Evolutionary conservation across 2,329 filamentous ascomycete species (phyloP), one percentile per base, ranked within the genome.

Genomic region (Penicillium sp.): DNA sequence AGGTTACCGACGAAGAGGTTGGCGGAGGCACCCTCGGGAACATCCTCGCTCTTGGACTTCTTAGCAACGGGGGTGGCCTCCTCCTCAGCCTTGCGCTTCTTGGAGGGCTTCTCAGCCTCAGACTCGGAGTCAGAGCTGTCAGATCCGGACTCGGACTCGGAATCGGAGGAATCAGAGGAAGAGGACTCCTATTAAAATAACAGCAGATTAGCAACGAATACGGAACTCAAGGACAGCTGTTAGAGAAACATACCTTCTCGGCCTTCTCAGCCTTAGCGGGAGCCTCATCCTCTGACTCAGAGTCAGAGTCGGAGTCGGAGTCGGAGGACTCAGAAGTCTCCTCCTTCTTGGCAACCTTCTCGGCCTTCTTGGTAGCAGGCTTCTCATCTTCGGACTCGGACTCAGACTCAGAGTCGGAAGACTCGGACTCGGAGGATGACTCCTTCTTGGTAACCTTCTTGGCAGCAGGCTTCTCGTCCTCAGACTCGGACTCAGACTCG

Each of bases 1-100:
- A 96, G 78, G 76, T 89, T 91, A 60, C 90, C 90, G 57, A 90
- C 83, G 71, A 95, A 96, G 46, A 96, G 83, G 63, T 90, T 95
- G 57, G 65, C 55, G 29, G 65, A 66, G 26, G 61, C 65, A 54
- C 63, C 64, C 46, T 60, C 54, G 39, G 61, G 57, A 26, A 55
- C 52, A 28, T 61, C 62, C 45, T 70, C 69, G 32, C 67, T 67
- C 83, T 88, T 90, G 63, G 80, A 72, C 78, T 89, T 88, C 67
- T 78, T 77, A 45, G 71, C 60, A 29, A 61, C 60, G 35, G 73
- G 53, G 9, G 66, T 63, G 41, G 66, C 59, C 40, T 74, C 73
- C 8, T 69, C 65, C 48, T 76, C 69, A 25, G 74, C 73, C 67
- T 76, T 77, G 61, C 74, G 74, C 66, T 76, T 77, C 65, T 72